phyloP scores from a whole-genome alignment of 2,329 filamentous ascomycete species.

The Penicillium sp. region DNA sequence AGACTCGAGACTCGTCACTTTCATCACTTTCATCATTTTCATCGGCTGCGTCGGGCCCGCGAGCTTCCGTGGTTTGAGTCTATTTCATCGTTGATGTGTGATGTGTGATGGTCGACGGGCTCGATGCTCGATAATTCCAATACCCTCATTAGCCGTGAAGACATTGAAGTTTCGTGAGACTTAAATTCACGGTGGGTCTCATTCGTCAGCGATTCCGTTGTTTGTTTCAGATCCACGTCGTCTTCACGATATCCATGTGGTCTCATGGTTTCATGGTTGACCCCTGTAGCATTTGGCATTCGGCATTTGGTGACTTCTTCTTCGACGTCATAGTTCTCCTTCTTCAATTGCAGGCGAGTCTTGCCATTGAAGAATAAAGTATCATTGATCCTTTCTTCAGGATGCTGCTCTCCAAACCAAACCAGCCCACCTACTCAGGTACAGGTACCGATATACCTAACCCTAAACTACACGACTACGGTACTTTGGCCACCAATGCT shows the following conservation, averaged over 20 bases:
- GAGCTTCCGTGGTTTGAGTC: neutral
- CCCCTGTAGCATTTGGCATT: no score
- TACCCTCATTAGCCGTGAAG: neutral
- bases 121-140: neutral
- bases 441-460: neutral
- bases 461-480: neutral
- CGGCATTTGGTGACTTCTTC: neutral
- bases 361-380: neutral
- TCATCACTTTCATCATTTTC: neutral
- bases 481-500: neutral
- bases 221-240: conserved; percentile 4
- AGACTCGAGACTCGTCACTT: conserved; percentile 1
- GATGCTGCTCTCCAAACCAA: neutral
- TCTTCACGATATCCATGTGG: neutral
- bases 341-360: neutral
- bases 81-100: neutral
- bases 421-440: neutral
- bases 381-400: no score
- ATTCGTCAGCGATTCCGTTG: conserved; percentile 12
- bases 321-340: neutral
- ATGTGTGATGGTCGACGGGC: neutral
- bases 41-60: neutral
- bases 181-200: conserved; percentile 7
- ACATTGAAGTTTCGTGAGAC: neutral
- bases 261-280: neutral